Percentiles rank a stretch among this genome's conserved stretches.
Evolutionary conservation across 306 rosid species (phyloP).

Genomic region (Vachellia pachyceras): DNA sequence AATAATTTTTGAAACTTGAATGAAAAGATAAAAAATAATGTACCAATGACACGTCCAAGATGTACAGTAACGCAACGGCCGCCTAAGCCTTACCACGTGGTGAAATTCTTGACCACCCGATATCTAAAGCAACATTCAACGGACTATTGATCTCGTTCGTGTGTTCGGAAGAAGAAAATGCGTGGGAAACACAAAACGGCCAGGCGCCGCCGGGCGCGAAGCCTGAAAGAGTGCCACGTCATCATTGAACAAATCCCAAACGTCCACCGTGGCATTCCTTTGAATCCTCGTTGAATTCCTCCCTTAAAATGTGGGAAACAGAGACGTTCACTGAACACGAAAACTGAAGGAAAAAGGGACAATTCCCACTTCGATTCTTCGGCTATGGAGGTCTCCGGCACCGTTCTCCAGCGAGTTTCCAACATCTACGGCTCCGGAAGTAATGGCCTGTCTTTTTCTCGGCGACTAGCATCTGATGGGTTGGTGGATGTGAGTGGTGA

Average conservation of each 20-base stretch:
- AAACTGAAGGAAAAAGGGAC: background rate
- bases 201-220: constrained; percentile 39
- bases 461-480: constrained; percentile 16
- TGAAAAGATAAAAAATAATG: background rate
- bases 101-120: background rate
- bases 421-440: constrained; percentile 29
- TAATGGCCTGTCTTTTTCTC: background rate
- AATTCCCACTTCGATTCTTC: constrained; percentile 9
- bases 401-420: constrained; percentile 51
- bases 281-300: background rate
- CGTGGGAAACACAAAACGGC: constrained; percentile 33
- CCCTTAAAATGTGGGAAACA: background rate
- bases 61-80: background rate
- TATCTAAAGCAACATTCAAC: background rate
- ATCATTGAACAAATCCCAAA: background rate
- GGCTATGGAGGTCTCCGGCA: constrained; percentile 74
- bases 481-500: constrained; percentile 13
- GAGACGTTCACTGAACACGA: background rate
- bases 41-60: constrained; percentile 5
- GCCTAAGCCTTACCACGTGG: constrained; percentile 21
- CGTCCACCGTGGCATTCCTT: constrained; percentile 37
- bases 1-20: too few species aligned
- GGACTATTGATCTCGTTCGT: constrained; percentile 24
- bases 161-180: background rate
- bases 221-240: constrained; percentile 43